Conservation (phyloP, 2,329 filamentous ascomycete species). For the Xylaria arbuscula region DNA sequence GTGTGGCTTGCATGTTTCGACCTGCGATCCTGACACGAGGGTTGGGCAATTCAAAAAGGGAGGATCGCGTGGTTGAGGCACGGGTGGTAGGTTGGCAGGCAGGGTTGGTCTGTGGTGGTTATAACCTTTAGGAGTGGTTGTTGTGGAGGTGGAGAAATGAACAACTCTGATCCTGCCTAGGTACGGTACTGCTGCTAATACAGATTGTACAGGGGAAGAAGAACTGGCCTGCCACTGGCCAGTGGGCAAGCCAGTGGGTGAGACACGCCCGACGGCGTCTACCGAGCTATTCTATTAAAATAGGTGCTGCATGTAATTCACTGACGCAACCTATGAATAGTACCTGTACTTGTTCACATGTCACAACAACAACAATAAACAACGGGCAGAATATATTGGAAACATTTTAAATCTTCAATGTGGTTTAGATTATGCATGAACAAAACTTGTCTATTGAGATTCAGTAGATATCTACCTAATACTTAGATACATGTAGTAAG, state of each 20-base stretch:
- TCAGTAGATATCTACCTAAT: no score
- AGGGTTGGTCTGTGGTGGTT: slow-evolving; percentile 10
- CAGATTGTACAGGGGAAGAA: neutral
- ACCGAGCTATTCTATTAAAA: no score
- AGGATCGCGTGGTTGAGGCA: slow-evolving; percentile 13
- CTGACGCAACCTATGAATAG: neutral
- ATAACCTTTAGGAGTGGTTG: slow-evolving; percentile 41
- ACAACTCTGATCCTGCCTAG: slow-evolving; percentile 34
- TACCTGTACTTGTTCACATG: neutral
- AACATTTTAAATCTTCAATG: neutral
- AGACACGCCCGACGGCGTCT: no score
- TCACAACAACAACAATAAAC: neutral
- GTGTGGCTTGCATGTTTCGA: slow-evolving; percentile 30
- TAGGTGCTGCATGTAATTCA: neutral
- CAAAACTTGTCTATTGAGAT: no score
- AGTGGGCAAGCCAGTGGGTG: no score
- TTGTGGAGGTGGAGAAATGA: slow-evolving; percentile 48
- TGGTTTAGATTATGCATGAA: no score
- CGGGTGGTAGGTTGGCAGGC: slow-evolving; percentile 13
- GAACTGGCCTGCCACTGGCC: no score
- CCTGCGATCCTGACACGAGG: slow-evolving; percentile 27
- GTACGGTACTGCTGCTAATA: neutral
- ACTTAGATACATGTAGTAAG: neutral
- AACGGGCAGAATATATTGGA: neutral
- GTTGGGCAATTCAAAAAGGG: slow-evolving; percentile 32